A percentile compares a stretch with the other conserved stretches of the same genome.
These are phyloP conservation scores for Melanogaster broomeanus DNA, from an alignment of 768 basidiomycete genomes.

Conservation along the genomic window DNA sequence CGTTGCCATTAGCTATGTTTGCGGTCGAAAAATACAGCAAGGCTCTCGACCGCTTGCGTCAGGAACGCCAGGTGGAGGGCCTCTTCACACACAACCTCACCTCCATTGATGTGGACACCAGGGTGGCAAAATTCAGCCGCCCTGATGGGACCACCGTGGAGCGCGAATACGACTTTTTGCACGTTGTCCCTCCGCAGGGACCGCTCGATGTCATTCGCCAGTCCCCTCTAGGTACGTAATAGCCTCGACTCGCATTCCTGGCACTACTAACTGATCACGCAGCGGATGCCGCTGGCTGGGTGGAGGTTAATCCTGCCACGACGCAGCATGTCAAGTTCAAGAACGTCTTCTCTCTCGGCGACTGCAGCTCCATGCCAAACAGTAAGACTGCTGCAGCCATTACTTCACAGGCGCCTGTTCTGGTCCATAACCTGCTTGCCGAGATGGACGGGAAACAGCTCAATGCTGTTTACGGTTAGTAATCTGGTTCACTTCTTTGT, in stretches of 20 bases:
- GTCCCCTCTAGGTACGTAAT: slow-evolving; percentile 72
- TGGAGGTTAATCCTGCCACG: slow-evolving; percentile 79
- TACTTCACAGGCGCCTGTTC: slow-evolving; percentile 86
- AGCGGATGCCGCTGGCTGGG: slow-evolving; percentile 88
- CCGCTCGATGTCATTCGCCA: slow-evolving; percentile 78
- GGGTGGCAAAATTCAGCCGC: slow-evolving; percentile 84
- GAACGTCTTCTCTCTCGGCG: slow-evolving; percentile 92
- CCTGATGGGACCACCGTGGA: slow-evolving; percentile 67
- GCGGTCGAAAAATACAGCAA: slow-evolving; percentile 95
- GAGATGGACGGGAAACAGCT: slow-evolving; percentile 73
- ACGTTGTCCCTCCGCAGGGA: slow-evolving; percentile 92
- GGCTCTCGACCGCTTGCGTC: slow-evolving; percentile 74
- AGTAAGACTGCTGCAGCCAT: slow-evolving; percentile 97
- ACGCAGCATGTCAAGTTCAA: slow-evolving; percentile 80
- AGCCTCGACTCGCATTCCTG: too few relatives aligned
- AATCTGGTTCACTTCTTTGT: too few relatives aligned
- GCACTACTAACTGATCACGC: too few relatives aligned
- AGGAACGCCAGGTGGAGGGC: slow-evolving; percentile 78
- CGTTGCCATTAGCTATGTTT: slow-evolving; percentile 96
- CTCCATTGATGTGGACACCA: slow-evolving; percentile 66
- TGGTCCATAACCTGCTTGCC: slow-evolving; percentile 85
- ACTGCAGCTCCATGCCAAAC: slow-evolving; percentile 89
- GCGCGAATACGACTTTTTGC: slow-evolving; percentile 80
- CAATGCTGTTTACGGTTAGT: slow-evolving; percentile 72
- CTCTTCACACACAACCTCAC: slow-evolving; percentile 83